Evolutionary conservation across 768 basidiomycete species (phyloP).

Genomic region (Hericium rajendrae): DNA sequence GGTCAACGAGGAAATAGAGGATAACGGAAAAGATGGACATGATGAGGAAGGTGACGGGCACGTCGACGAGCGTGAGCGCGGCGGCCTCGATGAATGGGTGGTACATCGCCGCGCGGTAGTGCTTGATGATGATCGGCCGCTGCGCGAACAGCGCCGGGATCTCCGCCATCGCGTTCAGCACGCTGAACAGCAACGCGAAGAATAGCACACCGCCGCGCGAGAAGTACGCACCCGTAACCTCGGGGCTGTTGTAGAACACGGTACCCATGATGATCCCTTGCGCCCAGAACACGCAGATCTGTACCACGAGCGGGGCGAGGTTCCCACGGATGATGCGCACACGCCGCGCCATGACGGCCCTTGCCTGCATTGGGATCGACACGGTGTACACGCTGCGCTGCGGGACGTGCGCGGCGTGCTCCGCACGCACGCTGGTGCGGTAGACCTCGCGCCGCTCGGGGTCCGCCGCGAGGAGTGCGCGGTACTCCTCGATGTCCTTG

Average conservation of each 20-base stretch:
- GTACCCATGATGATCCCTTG: conserved; percentile 50
- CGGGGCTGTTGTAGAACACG: conserved; percentile 49
- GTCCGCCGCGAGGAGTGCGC: conserved; percentile 33
- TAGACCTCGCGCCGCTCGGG: conserved; percentile 34
- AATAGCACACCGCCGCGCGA: conserved; percentile 73
- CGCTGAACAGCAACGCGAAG: conserved; percentile 55
- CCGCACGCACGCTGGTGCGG: conserved; percentile 35
- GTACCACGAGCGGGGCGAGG: conserved; percentile 20
- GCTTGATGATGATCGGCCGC: conserved; percentile 49
- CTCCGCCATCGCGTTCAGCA: conserved; percentile 52
- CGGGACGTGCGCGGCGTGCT: conserved; percentile 38
- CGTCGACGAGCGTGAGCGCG: conserved; percentile 50
- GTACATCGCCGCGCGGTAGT: conserved; percentile 53
- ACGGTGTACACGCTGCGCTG: conserved; percentile 28
- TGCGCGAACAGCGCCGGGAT: conserved; percentile 48
- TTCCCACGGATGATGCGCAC: conserved; percentile 26
- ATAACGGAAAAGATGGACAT: conserved; percentile 36
- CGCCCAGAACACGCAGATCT: conserved; percentile 41
- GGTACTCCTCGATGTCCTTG: conserved; percentile 37
- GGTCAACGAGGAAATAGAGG: conserved; percentile 52
- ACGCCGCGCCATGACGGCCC: conserved; percentile 27
- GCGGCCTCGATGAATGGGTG: conserved; percentile 45
- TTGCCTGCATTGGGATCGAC: conserved; percentile 27
- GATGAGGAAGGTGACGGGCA: conserved; percentile 46
- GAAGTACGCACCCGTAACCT: conserved; percentile 53